phyloP scores from a whole-genome alignment of 345 rosid species.

The Lepidium africanum region DNA sequence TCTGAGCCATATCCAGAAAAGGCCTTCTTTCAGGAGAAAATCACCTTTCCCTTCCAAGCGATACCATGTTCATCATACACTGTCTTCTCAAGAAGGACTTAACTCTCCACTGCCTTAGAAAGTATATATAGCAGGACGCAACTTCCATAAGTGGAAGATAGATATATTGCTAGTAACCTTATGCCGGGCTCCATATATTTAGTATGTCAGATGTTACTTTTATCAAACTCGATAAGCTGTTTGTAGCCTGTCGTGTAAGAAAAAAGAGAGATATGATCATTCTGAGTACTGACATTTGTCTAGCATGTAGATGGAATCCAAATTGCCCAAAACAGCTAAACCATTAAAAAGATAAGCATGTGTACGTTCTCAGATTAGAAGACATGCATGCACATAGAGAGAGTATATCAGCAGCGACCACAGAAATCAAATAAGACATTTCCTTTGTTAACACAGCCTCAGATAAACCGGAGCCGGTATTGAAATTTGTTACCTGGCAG shows the following conservation, averaged over 20 bases:
- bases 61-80: slow-evolving; percentile 40
- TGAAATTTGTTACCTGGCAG: slow-evolving; percentile 9
- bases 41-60: slow-evolving; percentile 42
- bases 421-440: not conserved
- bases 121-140: not conserved
- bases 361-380: not conserved
- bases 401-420: not conserved
- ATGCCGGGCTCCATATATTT: slow-evolving; percentile 4
- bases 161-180: not conserved
- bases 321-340: not conserved
- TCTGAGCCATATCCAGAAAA: slow-evolving; percentile 48
- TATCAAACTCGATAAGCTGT: slow-evolving; percentile 1
- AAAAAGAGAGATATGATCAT: not conserved
- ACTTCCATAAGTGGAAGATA: not conserved
- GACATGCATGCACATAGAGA: not conserved
- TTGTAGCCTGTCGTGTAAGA: slow-evolving; percentile 1
- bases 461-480: not conserved
- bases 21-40: slow-evolving; percentile 68
- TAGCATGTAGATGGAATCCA: not conserved
- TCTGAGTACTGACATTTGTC: not conserved
- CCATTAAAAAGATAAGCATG: not conserved
- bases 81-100: slow-evolving; percentile 88
- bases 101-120: slow-evolving; percentile 54
- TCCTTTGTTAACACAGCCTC: not conserved
- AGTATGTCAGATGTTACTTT: not conserved